A percentile compares a stretch with the other conserved stretches of the same genome.
These are phyloP conservation scores for Elsinoe australis DNA, from an alignment of 2,329 filamentous ascomycete genomes.

Conservation along the genomic window DNA sequence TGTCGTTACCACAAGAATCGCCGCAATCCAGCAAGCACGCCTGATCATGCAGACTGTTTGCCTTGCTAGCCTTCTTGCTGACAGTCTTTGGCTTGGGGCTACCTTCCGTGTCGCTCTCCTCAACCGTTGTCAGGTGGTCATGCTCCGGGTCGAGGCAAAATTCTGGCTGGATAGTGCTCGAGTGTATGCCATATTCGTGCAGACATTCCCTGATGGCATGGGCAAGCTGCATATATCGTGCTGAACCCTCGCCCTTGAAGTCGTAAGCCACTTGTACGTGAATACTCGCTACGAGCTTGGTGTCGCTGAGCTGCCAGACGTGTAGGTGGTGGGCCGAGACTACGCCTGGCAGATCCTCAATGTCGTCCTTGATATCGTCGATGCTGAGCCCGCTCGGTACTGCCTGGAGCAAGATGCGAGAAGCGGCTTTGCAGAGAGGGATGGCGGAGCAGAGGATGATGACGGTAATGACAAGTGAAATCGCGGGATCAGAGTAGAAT, in stretches of 20 bases:
- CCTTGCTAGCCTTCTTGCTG: constrained; percentile 31
- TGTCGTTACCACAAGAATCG: constrained; percentile 37
- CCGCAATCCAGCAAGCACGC: constrained; percentile 39
- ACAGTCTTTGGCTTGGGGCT: constrained; percentile 29
- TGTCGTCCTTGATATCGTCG: constrained; percentile 86
- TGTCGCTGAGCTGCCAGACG: constrained; percentile 95
- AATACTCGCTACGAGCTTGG: constrained; percentile 85
- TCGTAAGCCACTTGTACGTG: constrained; percentile 90
- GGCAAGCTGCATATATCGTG: constrained; percentile 84
- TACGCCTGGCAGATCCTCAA: constrained; percentile 74
- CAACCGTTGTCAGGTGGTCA: constrained; percentile 33
- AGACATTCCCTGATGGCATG: constrained; percentile 76
- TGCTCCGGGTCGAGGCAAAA: constrained; percentile 47
- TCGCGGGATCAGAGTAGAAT: constrained; percentile 81
- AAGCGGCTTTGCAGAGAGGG: constrained; percentile 69
- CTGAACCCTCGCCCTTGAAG: constrained; percentile 68
- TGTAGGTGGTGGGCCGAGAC: constrained; percentile 91
- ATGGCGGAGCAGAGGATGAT: constrained; percentile 66
- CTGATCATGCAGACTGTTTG: constrained; percentile 27
- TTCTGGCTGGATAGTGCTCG: constrained; percentile 93
- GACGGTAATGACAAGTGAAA: constrained; percentile 88
- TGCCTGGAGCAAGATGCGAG: constrained; percentile 86
- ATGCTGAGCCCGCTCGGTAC: constrained; percentile 83
- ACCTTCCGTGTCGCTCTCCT: constrained; percentile 26
- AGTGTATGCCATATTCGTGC: constrained; percentile 93